Evolutionary conservation across 805 yeast species (phyloP), one percentile per base, ranked within the genome.

Genomic region (Cephaloascus fragrans): DNA sequence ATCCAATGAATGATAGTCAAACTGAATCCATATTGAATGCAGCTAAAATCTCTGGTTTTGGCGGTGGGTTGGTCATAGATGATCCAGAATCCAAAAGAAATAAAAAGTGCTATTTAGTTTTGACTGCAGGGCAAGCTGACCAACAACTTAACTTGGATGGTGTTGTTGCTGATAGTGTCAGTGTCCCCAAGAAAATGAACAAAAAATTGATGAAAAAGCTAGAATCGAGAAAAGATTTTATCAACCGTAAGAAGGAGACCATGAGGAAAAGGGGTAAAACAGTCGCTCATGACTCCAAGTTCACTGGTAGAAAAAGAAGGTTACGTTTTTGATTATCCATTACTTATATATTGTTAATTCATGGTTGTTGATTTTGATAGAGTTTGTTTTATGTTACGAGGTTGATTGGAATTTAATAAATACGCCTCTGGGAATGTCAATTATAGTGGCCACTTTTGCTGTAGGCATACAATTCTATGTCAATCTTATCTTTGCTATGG

Each of bases 31-130:
- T 93, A 23, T 64, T 85, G 39, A 71, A 71, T 32, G 84, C 95
- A 18, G 97, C 98, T 8, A 90, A 88, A 59, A 80, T 83, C 4
- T 82, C 97, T 0, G 98, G 98, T 1, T 93, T 93, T 58, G 90
- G 87, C 41, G 97, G 98, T 53, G 98, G 98, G 45, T 69, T 90
- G 47, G 88, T 93, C 18, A 74, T 90, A 31, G 98, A 93, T 59
- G 90, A 89, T 44, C 94, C 96, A 3, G 97, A 93, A 50, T 78
- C 88, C 28, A 89, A 86, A 56, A 85, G 83, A 59, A 86, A 90
- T 56, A 87, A 82, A 59, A 93, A 93, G 61, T 86, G 83, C 58
- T 93, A 93, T 56, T 63, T 93, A 42, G 96, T 93, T 16, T 65
- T 93, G 44, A 82, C 89, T 37, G 95, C 97, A 2, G 96, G 96